phyloP scores from a whole-genome alignment of 179 eudicot genomes.

The Drosera spatulata region DNA sequence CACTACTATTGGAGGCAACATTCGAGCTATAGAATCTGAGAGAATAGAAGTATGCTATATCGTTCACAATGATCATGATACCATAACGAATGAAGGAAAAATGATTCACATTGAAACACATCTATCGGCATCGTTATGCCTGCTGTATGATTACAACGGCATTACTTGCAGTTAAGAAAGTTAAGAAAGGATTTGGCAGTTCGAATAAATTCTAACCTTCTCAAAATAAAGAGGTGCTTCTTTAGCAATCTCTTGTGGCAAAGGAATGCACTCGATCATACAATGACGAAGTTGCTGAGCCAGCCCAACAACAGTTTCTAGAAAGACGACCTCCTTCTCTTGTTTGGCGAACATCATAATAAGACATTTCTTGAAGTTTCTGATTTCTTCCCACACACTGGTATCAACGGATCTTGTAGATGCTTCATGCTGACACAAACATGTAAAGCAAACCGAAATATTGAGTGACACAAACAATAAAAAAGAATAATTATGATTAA shows the following conservation, averaged over 20 bases:
- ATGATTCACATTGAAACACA: too few species aligned
- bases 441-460: too few species aligned
- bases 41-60: too few species aligned
- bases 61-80: too few species aligned
- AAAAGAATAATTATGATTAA: too few species aligned
- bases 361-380: slow-evolving; percentile 94
- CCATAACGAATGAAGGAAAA: too few species aligned
- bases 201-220: slow-evolving; percentile 32
- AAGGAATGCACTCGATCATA: slow-evolving; percentile 87
- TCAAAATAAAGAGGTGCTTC: slow-evolving; percentile 76
- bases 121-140: too few species aligned
- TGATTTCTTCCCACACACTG: slow-evolving; percentile 90
- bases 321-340: slow-evolving; percentile 76
- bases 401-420: slow-evolving; percentile 80
- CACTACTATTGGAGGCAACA: not conserved
- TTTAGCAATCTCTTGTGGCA: slow-evolving; percentile 54
- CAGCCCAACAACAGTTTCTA: slow-evolving; percentile 83
- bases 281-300: slow-evolving; percentile 80
- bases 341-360: slow-evolving; percentile 94
- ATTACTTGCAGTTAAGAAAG: not conserved
- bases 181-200: too few species aligned
- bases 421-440: slow-evolving; percentile 55
- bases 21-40: not conserved
- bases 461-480: too few species aligned
- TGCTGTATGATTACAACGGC: too few species aligned